Conservation (phyloP, 1,139 yeast species). For the Taphrina confusa region DNA sequence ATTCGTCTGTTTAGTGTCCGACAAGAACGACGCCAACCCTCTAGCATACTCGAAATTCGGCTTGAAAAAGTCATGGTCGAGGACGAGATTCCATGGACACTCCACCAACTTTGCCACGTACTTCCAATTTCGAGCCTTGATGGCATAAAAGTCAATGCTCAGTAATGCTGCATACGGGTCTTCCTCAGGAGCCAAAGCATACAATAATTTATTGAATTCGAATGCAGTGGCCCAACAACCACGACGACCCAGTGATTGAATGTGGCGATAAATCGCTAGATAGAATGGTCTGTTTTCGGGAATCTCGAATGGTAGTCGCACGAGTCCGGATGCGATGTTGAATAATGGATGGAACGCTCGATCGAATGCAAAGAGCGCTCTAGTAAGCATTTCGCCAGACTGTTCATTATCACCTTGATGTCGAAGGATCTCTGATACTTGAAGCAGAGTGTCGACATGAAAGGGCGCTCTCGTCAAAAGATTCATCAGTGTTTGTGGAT, state of each 20-base stretch:
- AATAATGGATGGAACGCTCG: conserved; percentile 57
- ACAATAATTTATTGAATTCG: conserved; percentile 66
- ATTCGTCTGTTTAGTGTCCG: conserved; percentile 46
- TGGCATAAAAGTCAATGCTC: conserved; percentile 76
- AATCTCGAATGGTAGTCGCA: conserved; percentile 73
- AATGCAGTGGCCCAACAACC: conserved; percentile 78
- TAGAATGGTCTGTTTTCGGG: conserved; percentile 78
- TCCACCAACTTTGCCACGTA: conserved; percentile 59
- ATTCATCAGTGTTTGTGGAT: conserved; percentile 53
- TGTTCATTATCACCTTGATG: conserved; percentile 65
- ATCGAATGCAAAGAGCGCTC: conserved; percentile 77
- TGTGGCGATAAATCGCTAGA: conserved; percentile 69
- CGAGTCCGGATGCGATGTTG: conserved; percentile 54
- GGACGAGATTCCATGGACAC: conserved; percentile 39
- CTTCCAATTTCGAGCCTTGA: conserved; percentile 64
- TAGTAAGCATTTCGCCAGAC: conserved; percentile 56
- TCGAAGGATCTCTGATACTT: conserved; percentile 70
- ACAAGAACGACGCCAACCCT: conserved; percentile 54
- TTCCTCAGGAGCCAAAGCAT: conserved; percentile 63
- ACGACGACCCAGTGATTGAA: conserved; percentile 69
- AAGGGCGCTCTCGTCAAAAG: conserved; percentile 59
- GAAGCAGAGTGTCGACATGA: conserved; percentile 75
- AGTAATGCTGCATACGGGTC: conserved; percentile 85
- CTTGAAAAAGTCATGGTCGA: conserved; percentile 53
- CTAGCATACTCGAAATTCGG: conserved; percentile 72